Percentiles rank a stretch among this genome's conserved stretches.
Conservation (phyloP, 257 asterid species). For the Plectranthus barbatus region DNA sequence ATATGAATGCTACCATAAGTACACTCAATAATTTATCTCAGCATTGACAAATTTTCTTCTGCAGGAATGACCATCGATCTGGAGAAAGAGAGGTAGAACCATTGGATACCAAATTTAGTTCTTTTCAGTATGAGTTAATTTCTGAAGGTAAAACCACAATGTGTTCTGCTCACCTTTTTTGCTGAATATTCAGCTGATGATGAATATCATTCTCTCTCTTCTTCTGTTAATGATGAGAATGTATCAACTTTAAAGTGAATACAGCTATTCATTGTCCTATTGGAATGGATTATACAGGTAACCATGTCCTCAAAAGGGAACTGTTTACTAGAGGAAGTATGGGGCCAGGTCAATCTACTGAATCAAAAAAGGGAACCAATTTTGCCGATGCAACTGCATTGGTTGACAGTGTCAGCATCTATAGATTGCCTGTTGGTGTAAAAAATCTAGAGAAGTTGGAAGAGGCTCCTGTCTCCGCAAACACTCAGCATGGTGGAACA, state of each 20-base stretch:
- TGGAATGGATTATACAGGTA: conserved; percentile 36
- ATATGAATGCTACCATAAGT: conserved; percentile 6
- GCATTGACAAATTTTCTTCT: conserved; percentile 17
- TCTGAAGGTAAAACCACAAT: conserved; percentile 38
- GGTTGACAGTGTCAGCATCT: conserved; percentile 47
- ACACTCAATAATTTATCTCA: neutral
- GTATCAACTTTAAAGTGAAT: neutral
- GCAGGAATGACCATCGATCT: conserved; percentile 25
- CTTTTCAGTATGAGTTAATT: conserved; percentile 23
- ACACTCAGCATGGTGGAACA: conserved; percentile 24
- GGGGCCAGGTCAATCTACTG: conserved; percentile 39
- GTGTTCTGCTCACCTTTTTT: neutral
- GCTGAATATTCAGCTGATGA: conserved; percentile 9
- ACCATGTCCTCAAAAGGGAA: conserved; percentile 42
- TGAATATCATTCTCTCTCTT: neutral
- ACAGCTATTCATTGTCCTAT: neutral
- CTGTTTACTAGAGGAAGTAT: conserved; percentile 44
- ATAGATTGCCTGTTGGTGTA: conserved; percentile 85
- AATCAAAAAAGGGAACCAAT: conserved; percentile 31
- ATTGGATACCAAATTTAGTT: conserved; percentile 20
- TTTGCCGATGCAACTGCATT: conserved; percentile 31
- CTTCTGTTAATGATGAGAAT: neutral
- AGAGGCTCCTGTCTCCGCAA: conserved; percentile 32
- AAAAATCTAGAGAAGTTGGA: conserved; percentile 39
- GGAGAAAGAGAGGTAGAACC: conserved; percentile 34